A percentile compares a stretch with the other conserved stretches of the same genome.
These are phyloP conservation scores for Chiua sp. DNA, from an alignment of 1,284 basidiomycete genomes.

Conservation along the genomic window DNA sequence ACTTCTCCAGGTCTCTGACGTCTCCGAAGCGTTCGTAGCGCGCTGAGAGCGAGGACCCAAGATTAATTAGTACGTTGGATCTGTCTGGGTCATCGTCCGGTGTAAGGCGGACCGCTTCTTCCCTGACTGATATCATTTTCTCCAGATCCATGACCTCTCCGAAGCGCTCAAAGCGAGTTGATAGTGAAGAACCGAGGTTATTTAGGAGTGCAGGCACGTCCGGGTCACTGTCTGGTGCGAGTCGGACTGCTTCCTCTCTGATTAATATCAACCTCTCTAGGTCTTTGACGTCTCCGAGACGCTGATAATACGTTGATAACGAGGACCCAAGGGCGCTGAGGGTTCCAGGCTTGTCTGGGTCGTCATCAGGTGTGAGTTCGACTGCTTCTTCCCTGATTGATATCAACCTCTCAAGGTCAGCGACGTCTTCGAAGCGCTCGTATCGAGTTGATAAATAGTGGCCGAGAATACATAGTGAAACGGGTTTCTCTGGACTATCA, in stretches of 20 bases:
- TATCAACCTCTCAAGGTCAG: not conserved
- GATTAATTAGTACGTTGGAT: not conserved
- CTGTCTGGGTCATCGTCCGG: not conserved
- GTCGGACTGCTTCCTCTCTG: too few species aligned
- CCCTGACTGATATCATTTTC: not conserved
- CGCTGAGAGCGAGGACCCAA: not conserved
- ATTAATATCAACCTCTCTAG: too few species aligned
- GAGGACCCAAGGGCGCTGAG: too few species aligned
- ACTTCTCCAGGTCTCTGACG: not conserved
- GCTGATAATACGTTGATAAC: too few species aligned
- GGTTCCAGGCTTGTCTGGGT: too few species aligned
- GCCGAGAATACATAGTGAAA: not conserved
- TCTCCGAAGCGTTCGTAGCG: not conserved
- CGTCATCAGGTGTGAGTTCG: not conserved
- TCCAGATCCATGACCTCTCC: not conserved
- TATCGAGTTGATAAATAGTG: not conserved
- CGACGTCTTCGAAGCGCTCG: not conserved
- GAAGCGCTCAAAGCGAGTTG: not conserved
- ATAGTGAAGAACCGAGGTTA: not conserved
- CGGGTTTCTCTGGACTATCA: not conserved
- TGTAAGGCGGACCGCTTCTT: not conserved
- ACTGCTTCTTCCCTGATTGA: not conserved
- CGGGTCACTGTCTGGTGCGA: not conserved
- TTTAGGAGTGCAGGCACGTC: not conserved
- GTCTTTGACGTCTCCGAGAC: too few species aligned